phyloP scores from a whole-genome alignment of 2,329 filamentous ascomycete genomes.

The Colletotrichum sp. region DNA sequence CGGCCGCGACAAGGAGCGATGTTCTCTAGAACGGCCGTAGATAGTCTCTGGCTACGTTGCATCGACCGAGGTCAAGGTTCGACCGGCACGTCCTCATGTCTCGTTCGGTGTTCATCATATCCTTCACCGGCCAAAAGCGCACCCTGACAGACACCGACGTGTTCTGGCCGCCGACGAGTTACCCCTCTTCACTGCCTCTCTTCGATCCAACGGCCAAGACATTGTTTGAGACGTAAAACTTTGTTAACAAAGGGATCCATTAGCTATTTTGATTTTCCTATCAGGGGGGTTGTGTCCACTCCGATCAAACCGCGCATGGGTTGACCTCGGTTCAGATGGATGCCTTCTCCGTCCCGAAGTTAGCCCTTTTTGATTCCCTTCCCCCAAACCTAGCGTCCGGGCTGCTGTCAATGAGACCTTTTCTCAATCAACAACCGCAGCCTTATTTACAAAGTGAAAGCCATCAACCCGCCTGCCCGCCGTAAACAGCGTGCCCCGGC shows the following conservation, averaged over 20 bases:
- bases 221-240: background rate
- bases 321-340: background rate
- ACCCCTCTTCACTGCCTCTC: background rate
- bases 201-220: background rate
- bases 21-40: background rate
- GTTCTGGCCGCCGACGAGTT: background rate
- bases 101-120: background rate
- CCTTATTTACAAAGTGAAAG: constrained; percentile 5
- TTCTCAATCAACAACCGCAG: background rate
- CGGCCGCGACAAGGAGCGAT: background rate
- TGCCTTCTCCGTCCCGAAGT: background rate
- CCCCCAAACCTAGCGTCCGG: background rate
- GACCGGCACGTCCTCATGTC: background rate
- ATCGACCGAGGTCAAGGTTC: background rate
- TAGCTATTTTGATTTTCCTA: constrained; percentile 11
- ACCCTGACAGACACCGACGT: background rate
- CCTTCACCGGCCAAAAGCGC: background rate
- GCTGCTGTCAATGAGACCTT: background rate
- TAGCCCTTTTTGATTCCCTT: background rate
- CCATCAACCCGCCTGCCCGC: background rate
- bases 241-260: constrained; percentile 12
- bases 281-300: background rate
- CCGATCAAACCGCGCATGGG: background rate
- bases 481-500: background rate
- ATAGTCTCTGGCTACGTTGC: background rate